Conservation (phyloP, 257 asterid species). For the Solanum bukasovii region DNA sequence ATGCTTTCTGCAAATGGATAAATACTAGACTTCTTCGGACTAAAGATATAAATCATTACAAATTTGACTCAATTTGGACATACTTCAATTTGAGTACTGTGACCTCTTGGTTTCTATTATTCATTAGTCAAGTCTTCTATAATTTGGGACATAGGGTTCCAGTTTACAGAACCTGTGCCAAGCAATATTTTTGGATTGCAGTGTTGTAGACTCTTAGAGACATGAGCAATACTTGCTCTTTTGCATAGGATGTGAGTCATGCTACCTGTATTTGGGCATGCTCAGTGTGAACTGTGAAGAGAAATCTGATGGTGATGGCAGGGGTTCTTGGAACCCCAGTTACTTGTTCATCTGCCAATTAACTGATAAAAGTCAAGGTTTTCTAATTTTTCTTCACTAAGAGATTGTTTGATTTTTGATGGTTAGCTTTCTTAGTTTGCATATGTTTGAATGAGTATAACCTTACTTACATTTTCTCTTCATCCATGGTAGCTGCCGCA, state of each 20-base stretch:
- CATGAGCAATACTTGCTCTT: background rate
- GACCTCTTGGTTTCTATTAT: background rate
- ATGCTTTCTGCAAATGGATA: background rate
- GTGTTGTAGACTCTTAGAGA: background rate
- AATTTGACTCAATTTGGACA: background rate
- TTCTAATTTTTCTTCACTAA: background rate
- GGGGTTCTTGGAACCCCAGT: background rate
- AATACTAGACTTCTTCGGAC: background rate
- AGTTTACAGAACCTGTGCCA: background rate
- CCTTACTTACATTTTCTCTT: background rate
- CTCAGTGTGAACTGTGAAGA: background rate
- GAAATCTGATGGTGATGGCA: background rate
- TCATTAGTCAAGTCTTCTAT: background rate
- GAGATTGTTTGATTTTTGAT: background rate
- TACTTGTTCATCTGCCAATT: background rate
- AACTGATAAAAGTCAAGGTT: background rate
- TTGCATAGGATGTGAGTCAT: background rate
- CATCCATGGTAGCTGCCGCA: slow-evolving; percentile 68
- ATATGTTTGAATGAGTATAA: background rate
- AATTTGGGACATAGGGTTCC: background rate
- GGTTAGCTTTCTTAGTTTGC: background rate
- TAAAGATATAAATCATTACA: background rate
- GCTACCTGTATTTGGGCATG: background rate
- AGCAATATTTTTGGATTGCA: background rate
- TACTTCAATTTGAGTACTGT: background rate